Conservation (phyloP, 306 rosid species). For the Trichosanthes cucumerina region DNA sequence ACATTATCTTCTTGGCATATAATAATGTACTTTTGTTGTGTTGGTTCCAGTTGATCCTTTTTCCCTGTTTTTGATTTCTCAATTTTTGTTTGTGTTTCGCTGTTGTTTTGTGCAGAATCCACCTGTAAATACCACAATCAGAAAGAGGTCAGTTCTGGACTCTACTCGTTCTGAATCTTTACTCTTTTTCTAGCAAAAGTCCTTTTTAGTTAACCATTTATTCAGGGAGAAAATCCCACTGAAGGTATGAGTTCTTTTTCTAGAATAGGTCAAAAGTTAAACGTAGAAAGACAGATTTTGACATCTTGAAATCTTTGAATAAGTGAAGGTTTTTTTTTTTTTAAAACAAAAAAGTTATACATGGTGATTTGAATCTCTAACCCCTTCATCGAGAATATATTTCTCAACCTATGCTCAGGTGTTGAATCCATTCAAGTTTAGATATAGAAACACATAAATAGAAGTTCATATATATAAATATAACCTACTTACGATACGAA, state of each 20-base stretch:
- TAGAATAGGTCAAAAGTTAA: background rate
- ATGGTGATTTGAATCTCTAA: background rate
- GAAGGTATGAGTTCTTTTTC: background rate
- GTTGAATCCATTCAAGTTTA: no score
- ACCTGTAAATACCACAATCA: background rate
- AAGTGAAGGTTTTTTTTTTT: no score
- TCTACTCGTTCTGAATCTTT: background rate
- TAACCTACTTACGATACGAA: no score
- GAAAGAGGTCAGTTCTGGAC: conserved; percentile 6
- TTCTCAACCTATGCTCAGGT: no score
- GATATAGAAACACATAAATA: no score
- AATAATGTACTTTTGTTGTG: conserved; percentile 1
- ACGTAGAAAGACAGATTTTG: background rate
- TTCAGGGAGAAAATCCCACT: background rate
- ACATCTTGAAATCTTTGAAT: background rate
- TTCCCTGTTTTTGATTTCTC: background rate
- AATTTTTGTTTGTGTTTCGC: background rate
- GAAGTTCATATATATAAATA: no score
- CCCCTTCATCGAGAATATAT: background rate
- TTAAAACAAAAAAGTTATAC: no score
- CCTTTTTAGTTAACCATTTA: background rate
- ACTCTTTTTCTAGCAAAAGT: background rate
- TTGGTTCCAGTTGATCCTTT: background rate
- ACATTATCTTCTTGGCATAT: conserved; percentile 6
- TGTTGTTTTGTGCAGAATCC: conserved; percentile 1